Percentiles rank a stretch among this genome's conserved stretches.
These are phyloP conservation scores for Cutaneotrichosporon sp. DNA, from an alignment of 1,284 basidiomycete species.

Conservation along the genomic window DNA sequence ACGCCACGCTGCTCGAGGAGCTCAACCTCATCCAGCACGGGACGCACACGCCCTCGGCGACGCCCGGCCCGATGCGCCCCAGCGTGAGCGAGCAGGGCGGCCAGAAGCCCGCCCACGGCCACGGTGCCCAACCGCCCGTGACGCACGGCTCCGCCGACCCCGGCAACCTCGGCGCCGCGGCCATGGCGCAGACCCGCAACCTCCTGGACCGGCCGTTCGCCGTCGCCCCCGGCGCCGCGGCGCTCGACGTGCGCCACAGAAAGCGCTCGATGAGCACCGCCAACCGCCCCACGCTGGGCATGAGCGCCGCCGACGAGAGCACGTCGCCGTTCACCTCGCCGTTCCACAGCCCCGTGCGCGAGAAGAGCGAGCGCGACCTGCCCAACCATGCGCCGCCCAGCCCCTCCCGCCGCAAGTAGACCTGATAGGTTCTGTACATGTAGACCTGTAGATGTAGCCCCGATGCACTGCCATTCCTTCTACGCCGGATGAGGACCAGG, in stretches of 20 bases:
- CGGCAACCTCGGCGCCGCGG: slow-evolving; percentile 18
- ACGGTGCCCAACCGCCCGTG: neutral
- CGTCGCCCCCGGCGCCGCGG: slow-evolving; percentile 30
- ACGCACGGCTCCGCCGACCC: slow-evolving; percentile 6
- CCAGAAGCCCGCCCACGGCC: neutral
- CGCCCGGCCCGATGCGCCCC: slow-evolving; percentile 30
- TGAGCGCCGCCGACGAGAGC: neutral
- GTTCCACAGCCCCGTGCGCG: neutral
- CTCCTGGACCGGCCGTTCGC: slow-evolving; percentile 12
- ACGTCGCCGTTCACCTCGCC: slow-evolving; percentile 2
- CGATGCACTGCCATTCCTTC: neutral
- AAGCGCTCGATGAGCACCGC: slow-evolving; percentile 27
- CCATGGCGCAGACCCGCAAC: slow-evolving; percentile 23
- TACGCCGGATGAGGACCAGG: no score
- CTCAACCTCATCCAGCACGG: slow-evolving; percentile 55
- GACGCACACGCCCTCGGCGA: slow-evolving; percentile 36
- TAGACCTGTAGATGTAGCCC: neutral
- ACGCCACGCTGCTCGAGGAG: slow-evolving; percentile 85
- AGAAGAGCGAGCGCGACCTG: neutral
- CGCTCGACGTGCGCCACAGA: slow-evolving; percentile 35
- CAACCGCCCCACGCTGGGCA: neutral
- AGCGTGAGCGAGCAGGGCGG: neutral
- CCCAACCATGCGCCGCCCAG: neutral
- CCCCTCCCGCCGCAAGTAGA: neutral
- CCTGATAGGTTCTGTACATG: neutral